Conservation (phyloP, 2,329 filamentous ascomycete species). For the Talaromyces sp. region DNA sequence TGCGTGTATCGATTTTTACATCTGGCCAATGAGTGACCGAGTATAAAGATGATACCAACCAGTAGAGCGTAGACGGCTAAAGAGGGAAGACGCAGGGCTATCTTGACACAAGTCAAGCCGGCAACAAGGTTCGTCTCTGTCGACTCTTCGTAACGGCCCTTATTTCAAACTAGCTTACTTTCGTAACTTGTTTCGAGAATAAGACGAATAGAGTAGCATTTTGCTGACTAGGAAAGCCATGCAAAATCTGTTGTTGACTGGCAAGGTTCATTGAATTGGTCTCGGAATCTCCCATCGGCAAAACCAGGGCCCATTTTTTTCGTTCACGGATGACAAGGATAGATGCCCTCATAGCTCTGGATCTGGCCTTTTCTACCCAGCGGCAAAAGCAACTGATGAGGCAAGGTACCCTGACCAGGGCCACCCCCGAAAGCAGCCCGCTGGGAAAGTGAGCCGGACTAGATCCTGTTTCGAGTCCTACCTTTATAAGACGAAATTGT, state of each 20-base stretch:
- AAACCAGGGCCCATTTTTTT: neutral
- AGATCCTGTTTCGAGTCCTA: neutral
- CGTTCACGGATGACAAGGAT: neutral
- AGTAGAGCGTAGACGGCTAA: neutral
- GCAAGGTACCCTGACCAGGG: neutral
- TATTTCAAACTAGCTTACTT: neutral
- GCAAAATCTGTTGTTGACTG: neutral
- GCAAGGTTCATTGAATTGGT: neutral
- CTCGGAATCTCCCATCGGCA: neutral
- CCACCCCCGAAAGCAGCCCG: neutral
- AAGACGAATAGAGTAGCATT: neutral
- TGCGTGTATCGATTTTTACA: neutral
- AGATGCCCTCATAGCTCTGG: neutral
- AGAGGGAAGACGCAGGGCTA: neutral
- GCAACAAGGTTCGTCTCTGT: neutral
- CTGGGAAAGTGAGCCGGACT: neutral
- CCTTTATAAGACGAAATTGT: neutral
- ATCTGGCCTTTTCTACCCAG: neutral
- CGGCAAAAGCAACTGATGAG: neutral
- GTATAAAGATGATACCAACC: neutral
- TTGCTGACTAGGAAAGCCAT: neutral
- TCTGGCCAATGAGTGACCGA: neutral
- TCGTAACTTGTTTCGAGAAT: neutral
- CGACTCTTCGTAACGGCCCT: neutral
- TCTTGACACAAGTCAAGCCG: neutral